These are phyloP conservation scores for Prillingera fragicola DNA, from an alignment of 1,284 basidiomycete species.

Conservation along the genomic window DNA sequence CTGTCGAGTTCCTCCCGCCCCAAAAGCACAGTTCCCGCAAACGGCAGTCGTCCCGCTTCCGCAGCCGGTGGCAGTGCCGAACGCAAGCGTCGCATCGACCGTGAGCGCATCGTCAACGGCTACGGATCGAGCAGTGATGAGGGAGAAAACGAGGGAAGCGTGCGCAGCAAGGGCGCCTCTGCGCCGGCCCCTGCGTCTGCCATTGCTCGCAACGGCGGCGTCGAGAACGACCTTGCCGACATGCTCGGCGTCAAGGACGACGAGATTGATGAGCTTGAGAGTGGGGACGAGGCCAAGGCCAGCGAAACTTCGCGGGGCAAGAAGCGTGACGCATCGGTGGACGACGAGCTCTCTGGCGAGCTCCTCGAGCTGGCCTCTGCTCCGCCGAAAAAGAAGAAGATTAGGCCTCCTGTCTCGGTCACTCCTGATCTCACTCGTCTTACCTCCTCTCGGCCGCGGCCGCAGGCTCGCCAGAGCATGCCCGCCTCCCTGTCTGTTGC, in stretches of 20 bases:
- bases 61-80: conserved; percentile 13
- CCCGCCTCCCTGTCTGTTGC: conserved; percentile 2
- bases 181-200: conserved; percentile 1
- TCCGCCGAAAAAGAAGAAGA: conserved; percentile 38
- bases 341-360: conserved; percentile 31
- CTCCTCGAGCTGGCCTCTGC: conserved; percentile 37
- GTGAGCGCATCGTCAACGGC: conserved; percentile 33
- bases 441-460: conserved; percentile 4
- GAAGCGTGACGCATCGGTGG: conserved; percentile 27
- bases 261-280: conserved; percentile 33
- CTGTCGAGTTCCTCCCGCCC: conserved; percentile 15
- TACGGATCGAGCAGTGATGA: conserved; percentile 32
- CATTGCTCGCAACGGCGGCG: not conserved
- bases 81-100: conserved; percentile 21
- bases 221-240: conserved; percentile 27
- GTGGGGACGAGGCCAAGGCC: conserved; percentile 19
- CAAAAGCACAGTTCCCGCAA: conserved; percentile 5
- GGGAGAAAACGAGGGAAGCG: conserved; percentile 13
- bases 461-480: conserved; percentile 8
- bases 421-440: conserved; percentile 2
- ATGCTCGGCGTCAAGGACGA: conserved; percentile 24
- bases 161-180: conserved; percentile 1
- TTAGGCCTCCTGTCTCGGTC: conserved; percentile 5
- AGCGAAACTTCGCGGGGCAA: conserved; percentile 17
- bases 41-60: conserved; percentile 7